Base-by-base conservation (phyloP, 2,329 filamentous ascomycete genomes). In the Pestalotiopsis sp. region DNA sequence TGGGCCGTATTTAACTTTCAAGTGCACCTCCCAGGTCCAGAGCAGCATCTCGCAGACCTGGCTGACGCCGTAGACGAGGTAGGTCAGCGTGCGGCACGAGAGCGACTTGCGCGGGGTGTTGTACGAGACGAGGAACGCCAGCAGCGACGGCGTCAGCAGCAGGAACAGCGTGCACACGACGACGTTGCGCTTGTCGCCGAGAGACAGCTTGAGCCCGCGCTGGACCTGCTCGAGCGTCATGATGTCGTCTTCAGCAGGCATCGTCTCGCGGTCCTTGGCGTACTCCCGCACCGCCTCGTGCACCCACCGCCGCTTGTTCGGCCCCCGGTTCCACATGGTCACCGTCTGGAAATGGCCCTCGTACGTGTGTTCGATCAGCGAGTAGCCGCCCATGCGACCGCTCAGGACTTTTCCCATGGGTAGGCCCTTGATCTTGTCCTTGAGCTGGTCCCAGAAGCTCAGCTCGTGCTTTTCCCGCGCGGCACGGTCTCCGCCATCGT, bases 81-180 rank as follows among this genome's bases (percentile, higher is more conserved):
- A 79, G 2, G 76, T 79, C 39, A 80, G 61, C 52, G 72, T 78
- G 14, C 79, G 74, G 56, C 78, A 81, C 7, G 77, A 76, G 3
- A 80, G 72, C 9, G 78, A 78, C 4, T 72, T 70, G 11, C 73
- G 69, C 1, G 78, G 79, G 36, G 78, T 80, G 68, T 77, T 76
- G 59, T 77, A 80, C 17, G 77, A 78, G 1, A 75, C 75, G 4
- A 80, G 67, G 67, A 79, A 79, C 1, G 79, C 78, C 38, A 81
- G 74, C 45, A 72, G 56, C 36, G 75, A 78, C 5, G 79, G 76
- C 6, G 70, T 70, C 2, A 78, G 62, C 13, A 77, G 67, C 7
- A 77, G 70, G 49, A 74, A 74, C 6, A 74, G 63, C 25, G 75
- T 65, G 4, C 71, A 69, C 9, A 71, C 52, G 23, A 72, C 41